Evolutionary conservation across 495 filamentous ascomycete species (phyloP).

Genomic region (Aspergillus sclerotiicarbonarius): DNA sequence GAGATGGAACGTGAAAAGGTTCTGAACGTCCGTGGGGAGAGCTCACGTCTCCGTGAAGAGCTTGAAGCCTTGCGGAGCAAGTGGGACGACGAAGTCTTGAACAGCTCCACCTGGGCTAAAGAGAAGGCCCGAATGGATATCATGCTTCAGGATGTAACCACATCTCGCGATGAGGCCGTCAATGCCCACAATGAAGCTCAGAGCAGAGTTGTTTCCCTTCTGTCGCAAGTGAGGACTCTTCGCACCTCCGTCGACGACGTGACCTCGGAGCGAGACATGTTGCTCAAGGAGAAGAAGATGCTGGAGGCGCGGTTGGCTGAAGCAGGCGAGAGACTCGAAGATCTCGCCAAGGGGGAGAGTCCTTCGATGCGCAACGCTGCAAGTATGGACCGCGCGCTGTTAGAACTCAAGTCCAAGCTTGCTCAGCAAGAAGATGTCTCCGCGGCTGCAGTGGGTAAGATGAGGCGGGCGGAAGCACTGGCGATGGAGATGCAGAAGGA

Average conservation of each 20-base stretch:
- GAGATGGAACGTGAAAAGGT: slow-evolving; percentile 90
- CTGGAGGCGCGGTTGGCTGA: slow-evolving; percentile 85
- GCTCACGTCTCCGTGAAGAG: slow-evolving; percentile 80
- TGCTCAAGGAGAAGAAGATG: slow-evolving; percentile 85
- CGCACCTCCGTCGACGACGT: slow-evolving; percentile 84
- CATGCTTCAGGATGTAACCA: slow-evolving; percentile 82
- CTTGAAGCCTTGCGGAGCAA: slow-evolving; percentile 92
- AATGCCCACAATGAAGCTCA: slow-evolving; percentile 94
- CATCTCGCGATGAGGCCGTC: slow-evolving; percentile 88
- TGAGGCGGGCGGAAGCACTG: slow-evolving; percentile 92
- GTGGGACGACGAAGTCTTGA: slow-evolving; percentile 98
- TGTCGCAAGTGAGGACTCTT: slow-evolving; percentile 87
- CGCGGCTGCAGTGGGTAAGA: slow-evolving; percentile 90
- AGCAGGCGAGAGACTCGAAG: slow-evolving; percentile 87
- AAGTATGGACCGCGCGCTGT: slow-evolving; percentile 80
- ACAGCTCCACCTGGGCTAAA: slow-evolving; percentile 97
- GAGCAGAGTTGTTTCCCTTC: slow-evolving; percentile 79
- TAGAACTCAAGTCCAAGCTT: slow-evolving; percentile 84
- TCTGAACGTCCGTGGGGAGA: slow-evolving; percentile 64
- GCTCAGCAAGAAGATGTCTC: slow-evolving; percentile 95
- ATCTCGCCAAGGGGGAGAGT: slow-evolving; percentile 80
- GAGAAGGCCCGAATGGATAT: slow-evolving; percentile 92
- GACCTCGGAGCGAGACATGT: slow-evolving; percentile 76
- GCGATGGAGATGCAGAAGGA: slow-evolving; percentile 91
- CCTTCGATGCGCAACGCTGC: slow-evolving; percentile 92